A percentile compares a stretch with the other conserved stretches of the same genome.
Evolutionary conservation across 1,284 basidiomycete genomes (phyloP).

Genomic region (Trametes pubescens): DNA sequence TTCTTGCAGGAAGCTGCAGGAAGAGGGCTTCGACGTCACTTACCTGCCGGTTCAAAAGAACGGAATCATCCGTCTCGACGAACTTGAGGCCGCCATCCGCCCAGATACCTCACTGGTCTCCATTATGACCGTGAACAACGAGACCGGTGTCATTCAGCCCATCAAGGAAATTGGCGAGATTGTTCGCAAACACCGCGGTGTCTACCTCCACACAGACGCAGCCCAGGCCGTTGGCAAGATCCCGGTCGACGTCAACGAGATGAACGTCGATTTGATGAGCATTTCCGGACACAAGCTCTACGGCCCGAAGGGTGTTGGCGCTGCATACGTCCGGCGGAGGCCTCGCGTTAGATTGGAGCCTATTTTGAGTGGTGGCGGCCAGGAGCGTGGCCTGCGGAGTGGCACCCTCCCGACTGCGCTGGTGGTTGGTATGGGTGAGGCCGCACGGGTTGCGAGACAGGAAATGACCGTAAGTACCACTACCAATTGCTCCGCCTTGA

Average conservation of each 20-base stretch:
- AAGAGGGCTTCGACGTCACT: constrained; percentile 98
- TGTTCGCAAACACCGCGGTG: constrained; percentile 83
- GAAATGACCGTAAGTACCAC: constrained; percentile 88
- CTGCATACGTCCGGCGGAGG: constrained; percentile 91
- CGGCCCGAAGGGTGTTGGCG: constrained; percentile 97
- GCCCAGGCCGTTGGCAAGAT: constrained; percentile 97
- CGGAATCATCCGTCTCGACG: constrained; percentile 70
- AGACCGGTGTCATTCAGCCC: constrained; percentile 99
- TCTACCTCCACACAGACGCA: constrained; percentile 98
- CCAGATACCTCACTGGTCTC: constrained; percentile 58
- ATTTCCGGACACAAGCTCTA: constrained; percentile 99
- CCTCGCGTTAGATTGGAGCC: constrained; percentile 96
- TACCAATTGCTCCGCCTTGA: constrained; percentile 47
- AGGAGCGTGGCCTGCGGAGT: constrained; percentile 95
- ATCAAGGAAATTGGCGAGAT: constrained; percentile 94
- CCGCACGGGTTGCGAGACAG: constrained; percentile 88
- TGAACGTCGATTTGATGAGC: constrained; percentile 96
- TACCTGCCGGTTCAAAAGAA: constrained; percentile 94
- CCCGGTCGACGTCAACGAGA: constrained; percentile 91
- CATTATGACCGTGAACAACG: constrained; percentile 99
- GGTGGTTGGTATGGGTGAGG: constrained; percentile 95
- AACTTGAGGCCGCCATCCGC: constrained; percentile 47
- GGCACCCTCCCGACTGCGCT: constrained; percentile 94
- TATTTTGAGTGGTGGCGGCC: constrained; percentile 95
- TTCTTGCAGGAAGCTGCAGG: constrained; percentile 93